These are phyloP conservation scores for Petasospora rhodanensis DNA, from an alignment of 1,139 yeast species.

Conservation along the genomic window DNA sequence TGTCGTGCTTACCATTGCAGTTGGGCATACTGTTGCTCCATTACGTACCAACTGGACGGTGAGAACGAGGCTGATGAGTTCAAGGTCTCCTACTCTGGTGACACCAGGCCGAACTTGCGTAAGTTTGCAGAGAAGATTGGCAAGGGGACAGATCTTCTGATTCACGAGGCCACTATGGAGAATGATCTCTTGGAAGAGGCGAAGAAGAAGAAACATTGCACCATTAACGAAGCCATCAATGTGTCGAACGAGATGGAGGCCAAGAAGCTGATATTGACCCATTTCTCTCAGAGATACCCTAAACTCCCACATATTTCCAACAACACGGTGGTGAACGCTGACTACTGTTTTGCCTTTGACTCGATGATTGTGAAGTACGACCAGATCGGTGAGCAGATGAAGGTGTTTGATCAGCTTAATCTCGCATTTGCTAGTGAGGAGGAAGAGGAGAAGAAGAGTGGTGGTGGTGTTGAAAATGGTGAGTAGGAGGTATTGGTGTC, in stretches of 20 bases:
- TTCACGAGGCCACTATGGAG: slow-evolving; percentile 92
- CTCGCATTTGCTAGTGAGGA: slow-evolving; percentile 29
- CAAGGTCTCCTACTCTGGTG: slow-evolving; percentile 88
- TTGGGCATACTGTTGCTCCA: slow-evolving; percentile 71
- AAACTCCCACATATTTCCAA: slow-evolving; percentile 44
- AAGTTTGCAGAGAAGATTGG: slow-evolving; percentile 62
- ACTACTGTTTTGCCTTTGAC: slow-evolving; percentile 54
- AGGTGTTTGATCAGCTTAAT: slow-evolving; percentile 25
- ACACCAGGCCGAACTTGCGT: slow-evolving; percentile 74
- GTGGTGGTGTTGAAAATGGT: too few relatives aligned
- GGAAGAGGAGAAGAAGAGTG: too few relatives aligned
- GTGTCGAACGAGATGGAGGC: slow-evolving; percentile 73
- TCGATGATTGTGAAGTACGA: slow-evolving; percentile 47
- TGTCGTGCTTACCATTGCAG: slow-evolving; percentile 83
- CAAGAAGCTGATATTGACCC: slow-evolving; percentile 70
- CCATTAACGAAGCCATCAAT: slow-evolving; percentile 79
- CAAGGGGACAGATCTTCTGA: slow-evolving; percentile 61
- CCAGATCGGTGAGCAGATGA: slow-evolving; percentile 36
- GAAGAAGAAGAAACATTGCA: slow-evolving; percentile 76
- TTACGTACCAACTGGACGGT: slow-evolving; percentile 39
- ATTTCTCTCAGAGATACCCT: slow-evolving; percentile 88
- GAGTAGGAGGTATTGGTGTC: too few relatives aligned
- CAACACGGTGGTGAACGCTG: slow-evolving; percentile 27
- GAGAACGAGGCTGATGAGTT: slow-evolving; percentile 32
- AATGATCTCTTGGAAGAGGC: slow-evolving; percentile 82